Conservation (phyloP, 495 filamentous ascomycete genomes). For the Aspergillus bertholletiae region DNA sequence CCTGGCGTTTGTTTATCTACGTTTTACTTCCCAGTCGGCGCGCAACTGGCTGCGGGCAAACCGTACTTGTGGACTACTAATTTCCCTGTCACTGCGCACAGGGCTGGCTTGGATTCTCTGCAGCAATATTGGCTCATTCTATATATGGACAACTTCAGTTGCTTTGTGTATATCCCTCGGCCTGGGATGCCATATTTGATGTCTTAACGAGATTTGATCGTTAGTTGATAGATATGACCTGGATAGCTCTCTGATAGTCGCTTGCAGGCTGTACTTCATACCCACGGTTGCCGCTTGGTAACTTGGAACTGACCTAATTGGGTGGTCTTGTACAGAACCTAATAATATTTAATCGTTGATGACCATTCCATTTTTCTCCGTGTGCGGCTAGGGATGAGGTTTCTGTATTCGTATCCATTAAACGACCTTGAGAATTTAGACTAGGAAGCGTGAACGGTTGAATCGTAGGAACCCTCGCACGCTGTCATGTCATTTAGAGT, state of each 20-base stretch:
- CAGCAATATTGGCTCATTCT: neutral
- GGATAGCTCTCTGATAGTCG: neutral
- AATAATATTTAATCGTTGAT: neutral
- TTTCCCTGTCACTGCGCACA: neutral
- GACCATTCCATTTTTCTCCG: too few relatives aligned
- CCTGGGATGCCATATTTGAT: neutral
- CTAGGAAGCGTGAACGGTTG: too few relatives aligned
- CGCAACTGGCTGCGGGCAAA: neutral
- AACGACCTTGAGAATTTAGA: too few relatives aligned
- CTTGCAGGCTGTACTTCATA: neutral
- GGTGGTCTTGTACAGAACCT: neutral
- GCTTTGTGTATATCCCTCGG: neutral
- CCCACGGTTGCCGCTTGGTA: neutral
- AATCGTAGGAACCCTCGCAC: too few relatives aligned
- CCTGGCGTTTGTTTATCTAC: neutral
- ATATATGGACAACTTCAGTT: neutral
- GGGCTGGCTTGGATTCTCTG: neutral
- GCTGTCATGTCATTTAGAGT: too few relatives aligned
- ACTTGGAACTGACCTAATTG: neutral
- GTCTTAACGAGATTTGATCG: neutral
- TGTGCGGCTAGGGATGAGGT: too few relatives aligned
- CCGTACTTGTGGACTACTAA: neutral
- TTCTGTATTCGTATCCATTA: too few relatives aligned
- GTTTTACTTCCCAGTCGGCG: neutral
- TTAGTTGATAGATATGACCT: neutral